Percentiles rank a stretch among this genome's conserved stretches.
phyloP scores from a whole-genome alignment of 148 eudicot genomes.

The Talinum fruticosum region DNA sequence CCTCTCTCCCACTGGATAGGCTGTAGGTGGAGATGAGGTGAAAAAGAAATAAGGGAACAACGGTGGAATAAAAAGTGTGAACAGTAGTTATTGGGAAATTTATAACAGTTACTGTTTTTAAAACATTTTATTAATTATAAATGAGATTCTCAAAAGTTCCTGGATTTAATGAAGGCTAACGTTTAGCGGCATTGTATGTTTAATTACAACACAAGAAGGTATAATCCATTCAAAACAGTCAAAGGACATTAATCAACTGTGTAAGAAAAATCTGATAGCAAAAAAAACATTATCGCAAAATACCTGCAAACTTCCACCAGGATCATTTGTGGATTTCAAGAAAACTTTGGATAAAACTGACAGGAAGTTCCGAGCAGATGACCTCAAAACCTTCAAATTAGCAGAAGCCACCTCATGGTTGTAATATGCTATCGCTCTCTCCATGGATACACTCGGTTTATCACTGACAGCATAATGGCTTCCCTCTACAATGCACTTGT shows the following conservation, averaged over 20 bases:
- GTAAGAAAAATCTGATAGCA: neutral
- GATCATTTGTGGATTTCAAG: slow-evolving; percentile 58
- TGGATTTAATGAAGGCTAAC: no score
- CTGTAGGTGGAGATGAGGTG: no score
- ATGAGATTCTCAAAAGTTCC: no score
- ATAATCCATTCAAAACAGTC: neutral
- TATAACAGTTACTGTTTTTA: no score
- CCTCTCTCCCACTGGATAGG: no score
- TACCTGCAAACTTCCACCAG: slow-evolving; percentile 86
- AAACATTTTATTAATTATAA: no score
- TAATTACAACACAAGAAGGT: neutral
- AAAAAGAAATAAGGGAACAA: no score
- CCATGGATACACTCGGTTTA: slow-evolving; percentile 44
- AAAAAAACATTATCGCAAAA: neutral
- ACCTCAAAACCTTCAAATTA: slow-evolving; percentile 56
- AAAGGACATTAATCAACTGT: neutral
- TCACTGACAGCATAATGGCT: slow-evolving; percentile 25
- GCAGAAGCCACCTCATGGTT: slow-evolving; percentile 54
- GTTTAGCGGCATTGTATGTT: no score
- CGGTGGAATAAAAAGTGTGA: no score
- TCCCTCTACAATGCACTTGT: slow-evolving; percentile 60
- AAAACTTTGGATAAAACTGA: slow-evolving; percentile 54
- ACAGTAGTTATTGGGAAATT: no score
- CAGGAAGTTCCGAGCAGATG: slow-evolving; percentile 61
- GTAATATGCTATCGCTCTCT: slow-evolving; percentile 61